Evolutionary conservation across 2,329 filamentous ascomycete genomes (phyloP).

Genomic region (Trichoderma aggressivum): DNA sequence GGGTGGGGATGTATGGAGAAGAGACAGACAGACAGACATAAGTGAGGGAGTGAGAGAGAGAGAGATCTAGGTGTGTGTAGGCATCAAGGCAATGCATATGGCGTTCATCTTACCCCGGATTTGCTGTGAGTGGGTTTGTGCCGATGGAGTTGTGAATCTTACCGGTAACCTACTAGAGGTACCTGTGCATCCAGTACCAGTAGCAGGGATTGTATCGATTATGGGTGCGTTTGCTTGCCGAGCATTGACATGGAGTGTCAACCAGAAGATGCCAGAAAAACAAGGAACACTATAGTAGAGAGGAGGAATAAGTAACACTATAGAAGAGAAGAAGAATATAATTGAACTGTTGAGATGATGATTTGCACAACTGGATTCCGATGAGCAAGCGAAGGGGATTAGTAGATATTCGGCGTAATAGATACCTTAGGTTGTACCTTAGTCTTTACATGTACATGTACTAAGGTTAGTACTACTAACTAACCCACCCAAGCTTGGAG

Average conservation of each 20-base stretch:
- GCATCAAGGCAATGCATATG: neutral
- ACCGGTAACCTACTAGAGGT: neutral
- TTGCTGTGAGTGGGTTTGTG: neutral
- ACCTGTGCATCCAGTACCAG: neutral
- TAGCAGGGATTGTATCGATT: neutral
- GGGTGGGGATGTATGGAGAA: neutral
- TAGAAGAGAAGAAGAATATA: too few relatives aligned
- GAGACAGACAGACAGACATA: neutral
- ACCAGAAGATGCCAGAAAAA: too few relatives aligned
- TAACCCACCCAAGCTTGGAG: neutral
- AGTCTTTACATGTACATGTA: too few relatives aligned
- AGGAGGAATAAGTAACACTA: too few relatives aligned
- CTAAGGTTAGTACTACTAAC: too few relatives aligned
- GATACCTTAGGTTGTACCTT: too few relatives aligned
- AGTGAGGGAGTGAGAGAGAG: neutral
- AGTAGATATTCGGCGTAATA: too few relatives aligned
- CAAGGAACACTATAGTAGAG: too few relatives aligned
- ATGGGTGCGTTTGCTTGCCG: neutral
- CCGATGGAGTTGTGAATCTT: neutral
- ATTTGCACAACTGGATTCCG: too few relatives aligned
- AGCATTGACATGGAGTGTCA: too few relatives aligned
- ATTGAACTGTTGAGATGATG: too few relatives aligned
- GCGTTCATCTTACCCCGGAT: constrained; percentile 4
- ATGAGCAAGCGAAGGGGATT: too few relatives aligned
- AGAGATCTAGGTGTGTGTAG: neutral